Base-by-base conservation (phyloP, 2,329 filamentous ascomycete genomes). In the Penicillium thymicola region DNA sequence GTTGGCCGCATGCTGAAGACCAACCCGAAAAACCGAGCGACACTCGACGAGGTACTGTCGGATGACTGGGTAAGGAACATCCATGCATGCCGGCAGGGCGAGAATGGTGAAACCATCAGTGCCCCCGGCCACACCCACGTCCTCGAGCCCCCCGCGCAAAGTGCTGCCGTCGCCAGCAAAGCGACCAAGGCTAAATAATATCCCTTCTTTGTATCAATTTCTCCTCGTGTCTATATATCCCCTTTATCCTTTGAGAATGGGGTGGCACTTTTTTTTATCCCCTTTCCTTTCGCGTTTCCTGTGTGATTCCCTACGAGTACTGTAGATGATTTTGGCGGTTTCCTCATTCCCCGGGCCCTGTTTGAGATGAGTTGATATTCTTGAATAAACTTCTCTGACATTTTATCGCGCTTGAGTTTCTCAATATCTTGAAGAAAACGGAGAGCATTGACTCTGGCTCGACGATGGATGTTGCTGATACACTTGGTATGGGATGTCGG, bases 1-100 rank as follows among this genome's bases (percentile, higher is more conserved):
- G 89, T 99, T 54, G 88, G 90, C 43, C 84, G 89, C 55, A 99
- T 99, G 94, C 83, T 99, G 36, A 91, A 94, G 68, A 82, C 97
- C 49, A 86, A 96, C 67, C 91, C 92, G 0, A 88, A 85, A 69
- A 88, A 89, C 63, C 85, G 94, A 55, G 93, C 92, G 3, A 90
- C 84, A 3, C 88, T 99, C 79, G 82, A 88, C 25, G 92, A 99
- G 68, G 89, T 99, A 18, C 76, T 97, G 50, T 83, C 87, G 23
- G 93, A 99, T 70, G 86, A 88, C 16, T 99, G 94, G 94, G 86
- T 97, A n/a, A 85, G 86, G 46, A 87, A 88, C 66, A 90, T 90
- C 32, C 80, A 89, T 21, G 91, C 96, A 41, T 99, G 94, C 73
- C 82, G 87, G 61, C 93, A 87, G 67, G 81, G 96, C 70, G 81